These are phyloP conservation scores for Aureobasidium namibiae DNA, from an alignment of 2,329 filamentous ascomycete species.

Conservation along the genomic window DNA sequence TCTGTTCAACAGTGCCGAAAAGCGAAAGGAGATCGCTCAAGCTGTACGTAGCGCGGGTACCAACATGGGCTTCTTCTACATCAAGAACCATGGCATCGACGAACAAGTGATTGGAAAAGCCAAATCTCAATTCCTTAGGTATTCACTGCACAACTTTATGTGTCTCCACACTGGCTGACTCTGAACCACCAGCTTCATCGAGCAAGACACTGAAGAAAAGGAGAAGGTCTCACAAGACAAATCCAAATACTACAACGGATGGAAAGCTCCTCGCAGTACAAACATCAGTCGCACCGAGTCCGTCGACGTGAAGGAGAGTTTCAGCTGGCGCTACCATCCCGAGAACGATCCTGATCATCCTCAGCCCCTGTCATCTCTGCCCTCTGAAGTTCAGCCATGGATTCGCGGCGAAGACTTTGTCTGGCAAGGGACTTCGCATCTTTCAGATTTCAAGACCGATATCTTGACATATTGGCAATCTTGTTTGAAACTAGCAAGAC, in stretches of 20 bases:
- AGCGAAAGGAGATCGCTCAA: conserved; percentile 32
- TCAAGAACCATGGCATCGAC: conserved; percentile 23
- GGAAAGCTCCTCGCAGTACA: conserved; percentile 17
- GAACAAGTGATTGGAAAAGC: conserved; percentile 14
- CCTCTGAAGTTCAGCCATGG: conserved; percentile 25
- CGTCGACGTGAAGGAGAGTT: conserved; percentile 25
- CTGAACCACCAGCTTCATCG: conserved; percentile 35
- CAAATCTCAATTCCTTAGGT: conserved; percentile 14
- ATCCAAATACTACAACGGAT: conserved; percentile 43
- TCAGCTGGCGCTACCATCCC: conserved; percentile 44
- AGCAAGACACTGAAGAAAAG: conserved; percentile 38
- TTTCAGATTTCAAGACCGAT: conserved; percentile 44
- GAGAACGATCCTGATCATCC: conserved; percentile 39
- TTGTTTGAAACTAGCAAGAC: conserved; percentile 25
- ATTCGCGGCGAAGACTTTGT: conserved; percentile 41
- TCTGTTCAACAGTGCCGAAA: conserved; percentile 28
- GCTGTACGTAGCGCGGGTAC: conserved; percentile 34
- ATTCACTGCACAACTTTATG: neutral
- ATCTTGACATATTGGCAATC: conserved; percentile 35
- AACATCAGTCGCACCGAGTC: conserved; percentile 20
- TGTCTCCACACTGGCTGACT: neutral
- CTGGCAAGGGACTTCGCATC: conserved; percentile 43
- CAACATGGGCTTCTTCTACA: conserved; percentile 40
- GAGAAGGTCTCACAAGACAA: conserved; percentile 24
- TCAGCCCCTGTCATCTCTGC: conserved; percentile 30